Conservation (phyloP, 495 filamentous ascomycete species). For the Ramalina peruviana region DNA sequence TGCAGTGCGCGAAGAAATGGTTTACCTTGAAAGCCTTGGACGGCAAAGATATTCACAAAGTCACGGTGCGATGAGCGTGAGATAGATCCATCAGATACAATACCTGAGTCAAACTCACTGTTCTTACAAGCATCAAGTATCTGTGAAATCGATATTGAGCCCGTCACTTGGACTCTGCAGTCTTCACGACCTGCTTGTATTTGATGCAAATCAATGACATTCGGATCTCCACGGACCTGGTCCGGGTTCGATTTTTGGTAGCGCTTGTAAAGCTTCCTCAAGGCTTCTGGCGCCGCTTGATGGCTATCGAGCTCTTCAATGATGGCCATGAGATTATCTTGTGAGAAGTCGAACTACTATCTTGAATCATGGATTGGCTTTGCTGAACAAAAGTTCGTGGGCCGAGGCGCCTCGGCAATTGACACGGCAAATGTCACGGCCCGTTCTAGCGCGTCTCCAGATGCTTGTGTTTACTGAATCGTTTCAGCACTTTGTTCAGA, state of each 20-base stretch:
- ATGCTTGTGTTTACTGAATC: no score
- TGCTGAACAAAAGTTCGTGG: no score
- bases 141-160: neutral
- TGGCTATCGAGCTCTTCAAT: constrained; percentile 39
- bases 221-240: constrained; percentile 31
- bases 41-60: constrained; percentile 5
- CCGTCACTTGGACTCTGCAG: neutral
- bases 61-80: no score
- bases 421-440: no score
- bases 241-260: constrained; percentile 34
- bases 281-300: constrained; percentile 49
- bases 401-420: no score
- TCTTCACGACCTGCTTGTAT: neutral
- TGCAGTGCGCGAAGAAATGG: neutral
- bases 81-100: neutral
- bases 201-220: constrained; percentile 34
- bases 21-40: constrained; percentile 24
- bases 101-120: neutral
- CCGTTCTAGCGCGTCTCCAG: no score
- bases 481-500: no score
- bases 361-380: no score
- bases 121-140: constrained; percentile 5
- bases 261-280: constrained; percentile 52
- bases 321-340: neutral
- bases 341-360: neutral